phyloP scores from a whole-genome alignment of 2,329 filamentous ascomycete species.

The Nigrograna mackinnonii region DNA sequence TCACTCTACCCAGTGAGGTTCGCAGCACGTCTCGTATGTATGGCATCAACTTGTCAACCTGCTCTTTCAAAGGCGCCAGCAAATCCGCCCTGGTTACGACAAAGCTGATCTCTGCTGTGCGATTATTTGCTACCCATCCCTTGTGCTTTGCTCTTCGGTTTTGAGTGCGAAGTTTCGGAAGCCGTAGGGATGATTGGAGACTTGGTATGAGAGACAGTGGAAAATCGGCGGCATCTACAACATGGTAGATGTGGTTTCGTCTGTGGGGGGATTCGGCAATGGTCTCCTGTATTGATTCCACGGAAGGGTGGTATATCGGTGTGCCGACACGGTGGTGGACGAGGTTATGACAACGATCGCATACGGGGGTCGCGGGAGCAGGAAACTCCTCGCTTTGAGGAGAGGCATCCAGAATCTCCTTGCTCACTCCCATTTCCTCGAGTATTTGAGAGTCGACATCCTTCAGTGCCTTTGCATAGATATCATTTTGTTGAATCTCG shows the following conservation, averaged over 20 bases:
- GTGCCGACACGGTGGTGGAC: slow-evolving; percentile 73
- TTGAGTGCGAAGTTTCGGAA: slow-evolving; percentile 74
- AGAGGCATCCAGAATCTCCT: slow-evolving; percentile 15
- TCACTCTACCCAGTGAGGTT: slow-evolving; percentile 70
- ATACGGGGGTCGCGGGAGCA: slow-evolving; percentile 60
- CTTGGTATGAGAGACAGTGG: slow-evolving; percentile 88
- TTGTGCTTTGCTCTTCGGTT: slow-evolving; percentile 76
- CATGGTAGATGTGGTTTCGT: slow-evolving; percentile 92
- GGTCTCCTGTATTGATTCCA: slow-evolving; percentile 80
- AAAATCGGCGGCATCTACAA: slow-evolving; percentile 94
- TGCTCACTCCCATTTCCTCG: slow-evolving; percentile 31
- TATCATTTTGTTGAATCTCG: slow-evolving; percentile 34
- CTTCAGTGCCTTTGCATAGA: slow-evolving; percentile 40
- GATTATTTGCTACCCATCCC: slow-evolving; percentile 65
- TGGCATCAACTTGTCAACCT: slow-evolving; percentile 85
- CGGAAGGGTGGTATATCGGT: slow-evolving; percentile 77
- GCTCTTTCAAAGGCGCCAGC: slow-evolving; percentile 78
- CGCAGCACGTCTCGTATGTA: slow-evolving; percentile 79
- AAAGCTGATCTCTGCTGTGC: slow-evolving; percentile 80
- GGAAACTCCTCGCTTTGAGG: slow-evolving; percentile 11
- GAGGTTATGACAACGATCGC: slow-evolving; percentile 85
- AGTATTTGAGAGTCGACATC: slow-evolving; percentile 29
- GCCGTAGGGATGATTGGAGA: slow-evolving; percentile 69
- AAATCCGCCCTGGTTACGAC: slow-evolving; percentile 89
- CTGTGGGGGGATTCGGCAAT: slow-evolving; percentile 87